Evolutionary conservation across 495 filamentous ascomycete genomes (phyloP), one percentile per base, ranked within the genome.

Genomic region (Podospora comata): DNA sequence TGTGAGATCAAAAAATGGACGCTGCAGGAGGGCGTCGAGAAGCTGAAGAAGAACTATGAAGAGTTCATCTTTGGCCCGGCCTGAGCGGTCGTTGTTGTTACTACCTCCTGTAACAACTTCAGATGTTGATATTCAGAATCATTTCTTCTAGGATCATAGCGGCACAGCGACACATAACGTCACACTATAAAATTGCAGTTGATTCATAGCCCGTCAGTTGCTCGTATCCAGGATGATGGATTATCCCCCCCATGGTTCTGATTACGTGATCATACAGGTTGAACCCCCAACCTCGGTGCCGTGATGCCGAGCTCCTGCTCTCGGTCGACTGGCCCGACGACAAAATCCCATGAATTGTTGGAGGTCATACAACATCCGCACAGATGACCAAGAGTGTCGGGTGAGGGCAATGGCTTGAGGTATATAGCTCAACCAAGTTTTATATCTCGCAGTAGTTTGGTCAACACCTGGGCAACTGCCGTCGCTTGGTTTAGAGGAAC

Each of bases 1-100:
- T 97, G 94, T 74, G 73, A 84, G 56, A 78, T 96, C 34, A 94
- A 92, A 63, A 89, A 87, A 16, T 97, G 95, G 93, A 76, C 77
- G 7, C 79, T 97, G 69, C 80, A 87, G 28, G 82, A 92, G 6
- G 96, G 94, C 6, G 83, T 93, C 27, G 80, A 79, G 72, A 85
- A 80, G 70, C 79, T 98, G 57, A 88, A 85, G 18, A 81, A 84
- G 28, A 98, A 99, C 74, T 98, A 92, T 89, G 86, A 80, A 65
- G 80, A 82, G 53, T 98, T 96, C 76, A 84, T 92, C 18, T 94
- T 91, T 77, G 93, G 91, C 19, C 78, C 65, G 73, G 60, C 59
- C 9, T 44, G 27, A 48, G 15, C 39, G 39, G 13, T 48, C 30
- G 30, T 32, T 32, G 30, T 4, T 32, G 4, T 5, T 7, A 32